Base-by-base conservation (phyloP, 2,329 filamentous ascomycete genomes). In the Fusarium illudens region DNA sequence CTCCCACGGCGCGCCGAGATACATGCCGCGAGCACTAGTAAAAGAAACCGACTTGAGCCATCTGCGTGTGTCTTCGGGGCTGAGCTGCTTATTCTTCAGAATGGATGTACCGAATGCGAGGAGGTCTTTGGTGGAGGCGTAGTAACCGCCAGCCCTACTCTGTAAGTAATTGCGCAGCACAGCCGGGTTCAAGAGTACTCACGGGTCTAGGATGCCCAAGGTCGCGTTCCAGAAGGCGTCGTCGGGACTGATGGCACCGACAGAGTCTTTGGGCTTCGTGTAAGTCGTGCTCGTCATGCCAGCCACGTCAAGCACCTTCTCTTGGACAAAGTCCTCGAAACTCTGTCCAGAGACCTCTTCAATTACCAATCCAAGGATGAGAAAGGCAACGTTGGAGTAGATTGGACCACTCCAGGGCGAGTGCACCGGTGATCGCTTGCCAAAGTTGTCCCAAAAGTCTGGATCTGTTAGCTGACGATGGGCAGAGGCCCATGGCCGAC, bases 371-470 rank as follows among this genome's bases (percentile, higher is more conserved):
- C 46, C 44, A 9, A 64, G 29, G 2, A 64, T 13, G 8, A 63
- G 29, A 2, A 39, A 64, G 0, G 51, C 61, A 3, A 42, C 22
- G 6, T 64, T 64, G 1, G 61, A 63, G 44, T 64, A 64, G 4
- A 64, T 32, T 1, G 61, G 61, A 2, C 42, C 58, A 0, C 12
- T 7, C 59, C 36, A 63, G 0, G 59, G 44, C 4, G 44, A 29
- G 19, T 36, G 58, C 1, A 50, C 42, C 0, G 59, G 61, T 8
- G 51, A 27, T 0, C 61, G 25, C n/a, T 64, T 63, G 4, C 61
- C 61, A 58, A 63, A 63, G 4, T 64, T 64, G 3, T 30, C 27
- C 59, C 59, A 64, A 33, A 64, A 64, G 19, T 52, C 61, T 55
- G 2, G 1, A 0, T 1, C 4, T 4, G 15, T 62, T n/a, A 55